Conservation (phyloP, 2,329 filamentous ascomycete species). For the Apiospora malaysiana region DNA sequence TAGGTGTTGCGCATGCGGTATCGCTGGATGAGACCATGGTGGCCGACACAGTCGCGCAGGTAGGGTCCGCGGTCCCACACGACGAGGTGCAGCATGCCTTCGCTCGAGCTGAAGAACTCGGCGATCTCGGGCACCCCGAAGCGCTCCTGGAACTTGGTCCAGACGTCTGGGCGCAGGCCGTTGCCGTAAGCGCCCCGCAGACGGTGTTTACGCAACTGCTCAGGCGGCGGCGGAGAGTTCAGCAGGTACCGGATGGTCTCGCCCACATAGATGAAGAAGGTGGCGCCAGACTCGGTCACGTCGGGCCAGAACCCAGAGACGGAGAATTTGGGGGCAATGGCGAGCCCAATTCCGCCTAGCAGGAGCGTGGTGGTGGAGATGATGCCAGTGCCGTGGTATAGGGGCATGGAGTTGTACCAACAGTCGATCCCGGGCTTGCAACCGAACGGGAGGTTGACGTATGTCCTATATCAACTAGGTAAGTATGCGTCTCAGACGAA, state of each 20-base stretch:
- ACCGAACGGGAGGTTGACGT: slow-evolving; percentile 7
- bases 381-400: slow-evolving; percentile 74
- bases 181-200: slow-evolving; percentile 65
- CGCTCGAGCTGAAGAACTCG: slow-evolving; percentile 78
- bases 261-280: slow-evolving; percentile 76
- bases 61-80: slow-evolving; percentile 65
- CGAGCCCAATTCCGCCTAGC: slow-evolving; percentile 54
- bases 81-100: slow-evolving; percentile 66
- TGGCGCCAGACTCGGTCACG: slow-evolving; percentile 68
- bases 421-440: slow-evolving; percentile 49
- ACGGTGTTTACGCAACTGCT: slow-evolving; percentile 54
- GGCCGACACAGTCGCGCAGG: slow-evolving; percentile 65
- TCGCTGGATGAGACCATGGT: slow-evolving; percentile 67
- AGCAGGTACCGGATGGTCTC: slow-evolving; percentile 75
- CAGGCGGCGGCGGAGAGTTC: slow-evolving; percentile 63
- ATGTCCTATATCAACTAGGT: background rate
- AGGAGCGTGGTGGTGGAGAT: slow-evolving; percentile 59
- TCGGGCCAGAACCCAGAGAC: slow-evolving; percentile 72
- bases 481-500: background rate
- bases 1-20: slow-evolving; percentile 56
- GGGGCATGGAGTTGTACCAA: slow-evolving; percentile 75
- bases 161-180: slow-evolving; percentile 69
- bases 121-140: slow-evolving; percentile 63
- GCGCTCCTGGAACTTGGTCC: slow-evolving; percentile 63
- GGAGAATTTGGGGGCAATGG: slow-evolving; percentile 68